Evolutionary conservation across 805 yeast species (phyloP), one percentile per base, ranked within the genome.

Genomic region (Ascoidea tarda): DNA sequence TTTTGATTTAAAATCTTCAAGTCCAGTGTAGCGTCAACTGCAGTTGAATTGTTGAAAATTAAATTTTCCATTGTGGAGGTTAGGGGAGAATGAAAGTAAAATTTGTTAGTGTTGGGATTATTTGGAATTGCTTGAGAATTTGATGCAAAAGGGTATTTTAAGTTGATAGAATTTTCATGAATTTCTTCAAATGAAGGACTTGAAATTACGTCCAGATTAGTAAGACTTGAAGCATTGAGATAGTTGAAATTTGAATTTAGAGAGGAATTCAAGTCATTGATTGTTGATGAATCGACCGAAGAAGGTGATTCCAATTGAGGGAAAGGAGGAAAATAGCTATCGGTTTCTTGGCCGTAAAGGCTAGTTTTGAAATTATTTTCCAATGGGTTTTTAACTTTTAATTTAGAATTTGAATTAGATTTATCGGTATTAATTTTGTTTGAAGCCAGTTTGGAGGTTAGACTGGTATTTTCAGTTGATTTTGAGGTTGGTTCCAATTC

Each of bases 401-500:
- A 10, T 38, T 38, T 38, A 38, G 8, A 10, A 38, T 38, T 38
- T 10, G 8, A 10, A 38, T 4, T 38, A 10, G 44, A 38, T 38
- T 10, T 10, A 38, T 38, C 4, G 14, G 14, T 10, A 38, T 38
- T 38, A 4, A 38, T 10, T 10, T 8, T 10, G 14, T 38, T 38
- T 38, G 44, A 2, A 10, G 8, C 2, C 14, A 10, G 44, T 10
- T 10, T 4, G 2, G 8, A 14, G 14, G 2, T 14, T 10, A 4
- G 4, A 38, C 14, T 10, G 8, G 44, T 8, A 38, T 38, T 38
- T 10, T 21, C 12, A 28, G 32, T 38, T 1, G 50, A n/a, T 46
- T 46, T 5, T 47, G n/a, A 14, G 6, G 14, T 47, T 48, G 2
- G 55, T 51, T 46, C 56, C 52, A 28, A 50, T 47, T 10, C n/a